Evolutionary conservation across 164 flowering plant species (phyloP).

Genomic region (Vitis rupestris): DNA sequence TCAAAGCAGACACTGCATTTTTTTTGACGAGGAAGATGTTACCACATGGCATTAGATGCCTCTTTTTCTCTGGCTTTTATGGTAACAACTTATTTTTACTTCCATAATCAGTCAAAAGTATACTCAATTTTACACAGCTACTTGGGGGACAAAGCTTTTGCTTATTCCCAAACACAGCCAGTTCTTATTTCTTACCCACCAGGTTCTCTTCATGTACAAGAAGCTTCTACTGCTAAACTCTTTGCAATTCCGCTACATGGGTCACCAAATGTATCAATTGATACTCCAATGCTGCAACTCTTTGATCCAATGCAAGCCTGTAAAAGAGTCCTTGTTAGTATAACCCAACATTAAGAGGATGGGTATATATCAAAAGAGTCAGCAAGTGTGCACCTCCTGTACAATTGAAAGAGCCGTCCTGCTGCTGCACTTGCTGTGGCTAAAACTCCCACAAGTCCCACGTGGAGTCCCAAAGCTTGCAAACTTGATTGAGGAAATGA

Average conservation of each 20-base stretch:
- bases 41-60: no score
- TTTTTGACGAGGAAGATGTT: no score
- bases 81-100: not conserved
- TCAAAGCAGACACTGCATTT: no score
- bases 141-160: constrained; percentile 9
- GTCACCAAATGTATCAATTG: constrained; percentile 65
- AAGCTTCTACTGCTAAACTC: constrained; percentile 88
- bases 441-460: constrained; percentile 76
- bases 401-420: constrained; percentile 54
- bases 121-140: constrained; percentile 1
- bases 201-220: constrained; percentile 41
- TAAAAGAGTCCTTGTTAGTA: not conserved
- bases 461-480: constrained; percentile 92
- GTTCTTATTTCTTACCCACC: not conserved
- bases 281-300: constrained; percentile 70
- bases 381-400: constrained; percentile 48
- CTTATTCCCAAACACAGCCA: not conserved
- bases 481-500: constrained; percentile 78
- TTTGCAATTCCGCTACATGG: constrained; percentile 67
- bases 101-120: not conserved
- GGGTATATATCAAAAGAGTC: not conserved
- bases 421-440: constrained; percentile 76
- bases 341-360: not conserved
- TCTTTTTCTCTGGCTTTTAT: not conserved
- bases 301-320: constrained; percentile 87